Percentiles rank a stretch among this genome's conserved stretches.
Evolutionary conservation across 129 eudicot species (phyloP).

Genomic region (Helianthus tuberosus): DNA sequence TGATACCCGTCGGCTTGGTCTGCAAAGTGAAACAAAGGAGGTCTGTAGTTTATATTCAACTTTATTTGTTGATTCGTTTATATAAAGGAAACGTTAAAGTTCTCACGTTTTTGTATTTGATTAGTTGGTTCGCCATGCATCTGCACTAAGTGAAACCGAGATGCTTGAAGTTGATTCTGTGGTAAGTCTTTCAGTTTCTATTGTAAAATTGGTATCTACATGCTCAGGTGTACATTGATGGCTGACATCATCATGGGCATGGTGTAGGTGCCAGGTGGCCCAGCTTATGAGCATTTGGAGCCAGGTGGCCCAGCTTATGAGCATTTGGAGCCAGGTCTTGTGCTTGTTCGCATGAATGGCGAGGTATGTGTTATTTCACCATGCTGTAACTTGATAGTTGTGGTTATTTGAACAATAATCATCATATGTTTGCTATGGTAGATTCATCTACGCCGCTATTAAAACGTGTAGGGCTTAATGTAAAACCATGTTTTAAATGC

Average conservation of each 20-base stretch:
- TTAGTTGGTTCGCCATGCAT: slow-evolving; percentile 91
- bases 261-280: slow-evolving; percentile 97
- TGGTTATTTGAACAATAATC: not conserved
- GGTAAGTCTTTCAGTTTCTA: slow-evolving; percentile 50
- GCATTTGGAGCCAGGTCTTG: too few relatives aligned
- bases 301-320: too few relatives aligned
- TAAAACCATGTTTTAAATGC: not conserved
- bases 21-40: slow-evolving; percentile 85
- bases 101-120: slow-evolving; percentile 12
- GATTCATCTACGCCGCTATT: not conserved
- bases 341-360: slow-evolving; percentile 84
- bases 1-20: slow-evolving; percentile 96
- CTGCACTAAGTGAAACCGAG: slow-evolving; percentile 92
- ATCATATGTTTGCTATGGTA: too few relatives aligned
- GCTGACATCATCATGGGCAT: slow-evolving; percentile 23
- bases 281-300: slow-evolving; percentile 76
- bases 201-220: slow-evolving; percentile 17
- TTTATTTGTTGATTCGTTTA: not conserved
- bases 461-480: too few relatives aligned
- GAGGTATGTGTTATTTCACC: slow-evolving; percentile 51
- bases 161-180: slow-evolving; percentile 98
- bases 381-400: not conserved
- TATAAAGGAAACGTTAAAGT: not conserved
- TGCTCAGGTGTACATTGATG: slow-evolving; percentile 7
- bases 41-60: slow-evolving; percentile 34